Evolutionary conservation across 1,284 basidiomycete species (phyloP), one percentile per base, ranked within the genome.

Genomic region (Irpex rosettiformis): DNA sequence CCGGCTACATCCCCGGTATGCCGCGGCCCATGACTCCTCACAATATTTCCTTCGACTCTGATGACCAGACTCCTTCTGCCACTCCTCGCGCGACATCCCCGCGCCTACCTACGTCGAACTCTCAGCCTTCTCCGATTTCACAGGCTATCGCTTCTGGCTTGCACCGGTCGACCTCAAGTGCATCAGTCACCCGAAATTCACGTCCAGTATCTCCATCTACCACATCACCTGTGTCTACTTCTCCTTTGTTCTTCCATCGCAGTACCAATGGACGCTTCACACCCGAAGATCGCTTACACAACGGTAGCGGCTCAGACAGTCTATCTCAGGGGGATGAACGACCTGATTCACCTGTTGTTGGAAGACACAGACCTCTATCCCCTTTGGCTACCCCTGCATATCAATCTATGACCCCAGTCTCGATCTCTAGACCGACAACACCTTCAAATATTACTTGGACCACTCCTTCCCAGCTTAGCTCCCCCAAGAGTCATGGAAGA

Each of bases 1-100:
- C 89, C 56, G 90, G 91, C n/a, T 93, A 93, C 72, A 85, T 91
- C 58, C 90, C 90, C 37, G 90, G 91, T 4, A 93, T 93, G 91
- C 88, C 88, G 30, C 78, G 90, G 51, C 91, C 91, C 11, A 91
- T 92, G 85, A 93, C 91, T 8, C 90, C 90, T 22, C 83, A 83
- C 59, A 86, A 89, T 25, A 83, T 83, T 59, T 67, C 72, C 24
- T 73, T 82, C 52, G 89, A 90, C 56, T 68, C 79, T 45, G 89
- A 91, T 58, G 88, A 90, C 59, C 79, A 81, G 64, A 75, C 77
- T 10, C 82, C 87, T 27, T 88, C 88, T n/a, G 87, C 86, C 21
- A 93, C 90, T 2, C 90, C 90, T 58, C 86, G 90, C 60, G 89
- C 91, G 16, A 85, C 83, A 24, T 85, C 86, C 2, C 86, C 89